Percentiles rank a stretch among this genome's conserved stretches.
phyloP scores from a whole-genome alignment of 352 stramenopile species.

The Pythium scleroteichum region DNA sequence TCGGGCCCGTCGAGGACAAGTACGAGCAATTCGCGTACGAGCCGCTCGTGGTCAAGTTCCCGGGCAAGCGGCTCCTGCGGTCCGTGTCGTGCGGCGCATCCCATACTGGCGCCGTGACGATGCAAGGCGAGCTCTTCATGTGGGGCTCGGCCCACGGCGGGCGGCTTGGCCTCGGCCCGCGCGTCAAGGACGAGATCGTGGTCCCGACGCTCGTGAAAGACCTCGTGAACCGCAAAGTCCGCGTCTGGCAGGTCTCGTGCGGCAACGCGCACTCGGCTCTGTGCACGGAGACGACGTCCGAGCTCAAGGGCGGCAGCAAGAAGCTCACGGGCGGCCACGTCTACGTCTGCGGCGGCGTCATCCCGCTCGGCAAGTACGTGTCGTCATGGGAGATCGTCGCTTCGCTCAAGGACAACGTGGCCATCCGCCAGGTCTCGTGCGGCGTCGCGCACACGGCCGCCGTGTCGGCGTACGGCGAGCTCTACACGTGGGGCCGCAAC shows the following conservation, averaged over 20 bases:
- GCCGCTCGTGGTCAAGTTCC: constrained; percentile 55
- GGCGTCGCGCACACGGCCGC: constrained; percentile 89
- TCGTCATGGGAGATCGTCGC: constrained; percentile 74
- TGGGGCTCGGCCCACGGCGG: constrained; percentile 93
- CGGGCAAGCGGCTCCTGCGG: constrained; percentile 56
- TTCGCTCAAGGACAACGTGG: constrained; percentile 47
- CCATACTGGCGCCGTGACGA: constrained; percentile 77
- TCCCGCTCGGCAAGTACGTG: constrained; percentile 74
- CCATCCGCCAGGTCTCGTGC: constrained; percentile 78
- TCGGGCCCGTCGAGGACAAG: constrained; percentile 79
- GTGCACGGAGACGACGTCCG: constrained; percentile 67
- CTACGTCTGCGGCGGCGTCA: constrained; percentile 86
- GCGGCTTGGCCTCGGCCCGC: constrained; percentile 81
- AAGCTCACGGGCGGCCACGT: constrained; percentile 78
- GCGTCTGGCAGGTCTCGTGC: constrained; percentile 76
- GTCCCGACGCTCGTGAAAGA: constrained; percentile 84
- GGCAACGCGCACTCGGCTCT: constrained; percentile 80
- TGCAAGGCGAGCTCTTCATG: constrained; percentile 77
- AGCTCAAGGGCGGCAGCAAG: constrained; percentile 55
- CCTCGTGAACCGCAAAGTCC: constrained; percentile 59
- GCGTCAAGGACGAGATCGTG: constrained; percentile 64
- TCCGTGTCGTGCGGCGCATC: constrained; percentile 88
- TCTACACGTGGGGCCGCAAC: constrained; percentile 94
- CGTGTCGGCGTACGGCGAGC: constrained; percentile 85
- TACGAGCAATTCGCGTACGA: constrained; percentile 59